Base-by-base conservation (phyloP, 495 filamentous ascomycete species). In the Poronia punctata region DNA sequence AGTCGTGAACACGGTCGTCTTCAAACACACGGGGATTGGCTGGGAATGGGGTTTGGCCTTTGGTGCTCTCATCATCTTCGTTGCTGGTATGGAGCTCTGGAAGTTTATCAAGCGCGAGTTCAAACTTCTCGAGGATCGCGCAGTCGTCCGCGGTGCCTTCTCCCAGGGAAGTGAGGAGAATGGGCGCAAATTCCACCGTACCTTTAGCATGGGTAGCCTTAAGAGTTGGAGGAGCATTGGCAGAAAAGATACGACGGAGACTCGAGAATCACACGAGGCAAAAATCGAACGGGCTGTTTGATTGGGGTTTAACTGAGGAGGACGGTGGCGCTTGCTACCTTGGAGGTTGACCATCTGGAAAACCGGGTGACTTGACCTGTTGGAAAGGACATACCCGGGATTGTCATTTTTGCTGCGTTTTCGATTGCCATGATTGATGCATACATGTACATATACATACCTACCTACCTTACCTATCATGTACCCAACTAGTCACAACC, bases 41-140 rank as follows among this genome's bases (percentile, higher is more conserved):
- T 86, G 83, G 84, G 83, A 87, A 55, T 86, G 84, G 83, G 75
- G 66, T 14, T 40, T 81, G 3, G 75, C 75, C 1, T 50, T 80
- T 35, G 79, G 68, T 12, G 78, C 79, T 39, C 74, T 72, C 7
- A 51, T 80, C 31, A 47, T 82, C 5, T 86, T 77, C 39, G 64
- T 87, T 9, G 35, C 61, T 0, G 74, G 78, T 28, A 65, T 84
- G 23, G 83, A 87, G 62, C 62, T 65, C 29, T 86, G 82, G 80
- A 85, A 86, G 60, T 71, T 60, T 31, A 48, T 57, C 23, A 87
- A 87, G 66, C 67, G 82, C 27, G 24, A 32, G 19, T 59, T 62
- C 33, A 51, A 61, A 15, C 57, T 70, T n/a, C 53, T 72, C 11
- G 58, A 70, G 38, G 67, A 70, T 26, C 52, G 60, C 31, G 56